phyloP scores from a whole-genome alignment of 2,329 filamentous ascomycete genomes.

The Colletotrichum theobromicola region DNA sequence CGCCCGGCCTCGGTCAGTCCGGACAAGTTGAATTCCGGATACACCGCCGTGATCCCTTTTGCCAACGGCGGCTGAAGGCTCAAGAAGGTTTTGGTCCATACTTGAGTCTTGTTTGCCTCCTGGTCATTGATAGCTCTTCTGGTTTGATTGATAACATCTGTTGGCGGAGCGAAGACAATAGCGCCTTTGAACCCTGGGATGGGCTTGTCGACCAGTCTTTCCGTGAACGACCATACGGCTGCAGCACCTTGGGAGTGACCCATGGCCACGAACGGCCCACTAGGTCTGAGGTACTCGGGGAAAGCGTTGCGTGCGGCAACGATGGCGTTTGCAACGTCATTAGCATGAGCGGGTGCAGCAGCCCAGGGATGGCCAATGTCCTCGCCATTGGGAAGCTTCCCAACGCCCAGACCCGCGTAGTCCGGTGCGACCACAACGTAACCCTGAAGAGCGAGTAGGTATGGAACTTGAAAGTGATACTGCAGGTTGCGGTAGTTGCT shows the following conservation, averaged over 20 bases:
- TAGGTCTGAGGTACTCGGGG: neutral
- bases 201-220: neutral
- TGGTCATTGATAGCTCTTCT: neutral
- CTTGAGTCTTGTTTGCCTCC: neutral
- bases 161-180: neutral
- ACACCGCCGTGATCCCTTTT: neutral
- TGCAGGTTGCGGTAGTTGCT: neutral
- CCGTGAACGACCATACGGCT: neutral
- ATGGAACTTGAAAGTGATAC: neutral
- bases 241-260: neutral
- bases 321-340: neutral
- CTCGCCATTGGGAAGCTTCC: neutral
- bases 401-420: neutral
- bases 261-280: neutral
- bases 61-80: neutral
- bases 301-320: neutral
- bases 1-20: neutral
- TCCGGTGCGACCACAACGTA: neutral
- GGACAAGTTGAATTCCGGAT: neutral
- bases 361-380: neutral
- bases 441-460: neutral
- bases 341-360: neutral
- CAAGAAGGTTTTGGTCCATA: neutral
- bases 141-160: neutral
- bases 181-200: neutral